Base-by-base conservation (phyloP, 2,329 filamentous ascomycete genomes). In the Chaetomium globosum region DNA sequence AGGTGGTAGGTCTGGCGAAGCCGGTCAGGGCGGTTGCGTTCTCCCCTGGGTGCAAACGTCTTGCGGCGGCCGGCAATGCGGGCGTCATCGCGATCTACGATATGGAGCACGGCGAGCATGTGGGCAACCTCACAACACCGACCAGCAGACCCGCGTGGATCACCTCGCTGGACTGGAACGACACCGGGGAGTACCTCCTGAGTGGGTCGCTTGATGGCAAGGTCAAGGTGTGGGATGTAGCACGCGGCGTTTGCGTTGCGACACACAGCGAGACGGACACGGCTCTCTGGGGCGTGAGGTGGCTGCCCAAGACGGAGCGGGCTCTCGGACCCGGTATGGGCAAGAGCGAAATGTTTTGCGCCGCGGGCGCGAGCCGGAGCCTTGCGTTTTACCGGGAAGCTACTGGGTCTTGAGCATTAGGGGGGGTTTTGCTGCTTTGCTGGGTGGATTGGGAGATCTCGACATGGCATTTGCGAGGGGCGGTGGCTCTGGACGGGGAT, bases 191-290 rank as follows among this genome's bases (percentile, higher is more conserved):
- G 78, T 97, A 91, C 76, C 81, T 99, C 13, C 82, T 98, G 2
- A 96, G 90, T 73, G 92, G 92, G 56, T 88, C 90, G 1, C 92
- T 96, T 76, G 93, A 98, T 74, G 94, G 95, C 46, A 97, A 96
- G 77, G 92, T 91, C 67, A 97, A 97, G 78, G 91, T 98, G 33
- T 99, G 95, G 95, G 94, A 92, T 33, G 86, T 97, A 65, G 93
- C 97, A 72, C 86, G 88, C 39, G 85, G 87, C 64, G 83, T 84
- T 4, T 98, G 95, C 75, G 95, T 99, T 53, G 93, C 94, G 13
- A 99, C 95, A 10, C 92, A 97, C 75, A 93, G 89, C 65, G 93
- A 98, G 80, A 93, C 91, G 6, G 93, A 94, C 69, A 90, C 91
- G 77, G 85, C 88, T 0, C 75, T 98, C 2, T 97, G 93, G 90